Conservation (phyloP, 2,329 filamentous ascomycete species). For the Aspergillus candidus region DNA sequence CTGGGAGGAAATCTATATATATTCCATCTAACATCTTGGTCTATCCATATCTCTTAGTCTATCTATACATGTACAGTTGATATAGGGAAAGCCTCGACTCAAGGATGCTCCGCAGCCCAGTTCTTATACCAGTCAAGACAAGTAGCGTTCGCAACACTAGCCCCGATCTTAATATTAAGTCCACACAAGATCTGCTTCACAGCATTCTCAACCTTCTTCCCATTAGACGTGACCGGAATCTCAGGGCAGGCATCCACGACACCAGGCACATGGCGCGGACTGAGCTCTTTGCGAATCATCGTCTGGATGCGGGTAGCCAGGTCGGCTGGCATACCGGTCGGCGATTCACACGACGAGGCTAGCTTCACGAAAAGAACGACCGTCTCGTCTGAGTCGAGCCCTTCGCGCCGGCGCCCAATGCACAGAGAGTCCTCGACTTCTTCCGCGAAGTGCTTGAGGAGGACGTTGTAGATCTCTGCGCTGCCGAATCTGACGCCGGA, state of each 20-base stretch:
- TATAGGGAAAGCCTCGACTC: background rate
- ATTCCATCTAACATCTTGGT: background rate
- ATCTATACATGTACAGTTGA: background rate
- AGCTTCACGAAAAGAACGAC: constrained; percentile 87
- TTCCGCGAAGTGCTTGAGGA: constrained; percentile 71
- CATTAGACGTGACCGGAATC: constrained; percentile 87
- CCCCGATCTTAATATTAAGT: constrained; percentile 77
- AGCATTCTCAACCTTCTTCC: constrained; percentile 96
- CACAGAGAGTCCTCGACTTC: constrained; percentile 83
- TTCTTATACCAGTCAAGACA: constrained; percentile 81
- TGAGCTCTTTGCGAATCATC: constrained; percentile 69
- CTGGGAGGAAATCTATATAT: too few relatives aligned
- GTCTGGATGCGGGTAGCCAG: constrained; percentile 60
- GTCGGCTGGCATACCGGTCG: constrained; percentile 49
- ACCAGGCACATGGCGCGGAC: constrained; percentile 80
- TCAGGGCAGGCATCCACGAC: constrained; percentile 76
- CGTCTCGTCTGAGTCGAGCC: constrained; percentile 71
- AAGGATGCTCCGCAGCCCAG: constrained; percentile 60
- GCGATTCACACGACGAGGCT: constrained; percentile 30
- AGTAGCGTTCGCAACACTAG: constrained; percentile 86
- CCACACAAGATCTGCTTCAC: constrained; percentile 95
- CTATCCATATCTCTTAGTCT: background rate
- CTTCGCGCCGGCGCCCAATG: constrained; percentile 65
- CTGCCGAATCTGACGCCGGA: constrained; percentile 86
- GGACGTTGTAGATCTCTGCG: constrained; percentile 93